A percentile compares a stretch with the other conserved stretches of the same genome.
phyloP scores from a whole-genome alignment of 2,329 filamentous ascomycete species.

The Microcera coccophila region DNA sequence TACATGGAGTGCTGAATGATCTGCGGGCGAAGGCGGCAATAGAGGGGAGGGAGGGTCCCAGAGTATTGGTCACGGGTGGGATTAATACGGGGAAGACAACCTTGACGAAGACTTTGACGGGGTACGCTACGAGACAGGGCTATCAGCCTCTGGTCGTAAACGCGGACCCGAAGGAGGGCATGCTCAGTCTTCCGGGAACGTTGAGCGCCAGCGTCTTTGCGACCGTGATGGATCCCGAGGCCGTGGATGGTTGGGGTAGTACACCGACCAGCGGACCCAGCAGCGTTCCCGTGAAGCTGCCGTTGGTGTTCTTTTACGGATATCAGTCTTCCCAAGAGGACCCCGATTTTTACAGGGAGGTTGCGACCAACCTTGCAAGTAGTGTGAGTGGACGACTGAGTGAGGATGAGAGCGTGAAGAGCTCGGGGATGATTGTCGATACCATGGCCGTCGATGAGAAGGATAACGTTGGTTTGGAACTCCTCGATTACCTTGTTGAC shows the following conservation, averaged over 20 bases:
- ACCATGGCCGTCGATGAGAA: constrained; percentile 67
- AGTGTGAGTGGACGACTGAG: constrained; percentile 73
- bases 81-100: constrained; percentile 80
- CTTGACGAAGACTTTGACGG: constrained; percentile 69
- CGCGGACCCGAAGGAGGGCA: constrained; percentile 74
- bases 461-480: constrained; percentile 65
- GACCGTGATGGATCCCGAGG: constrained; percentile 75
- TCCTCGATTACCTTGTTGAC: constrained; percentile 70
- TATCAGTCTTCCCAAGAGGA: constrained; percentile 69
- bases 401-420: constrained; percentile 67
- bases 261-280: constrained; percentile 89
- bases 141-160: constrained; percentile 80
- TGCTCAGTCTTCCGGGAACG: constrained; percentile 74
- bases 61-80: constrained; percentile 80
- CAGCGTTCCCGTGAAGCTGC: constrained; percentile 83
- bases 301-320: constrained; percentile 86
- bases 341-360: constrained; percentile 64
- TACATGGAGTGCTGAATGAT: constrained; percentile 80
- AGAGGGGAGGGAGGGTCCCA: constrained; percentile 57
- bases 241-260: constrained; percentile 80
- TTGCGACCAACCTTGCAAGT: constrained; percentile 73
- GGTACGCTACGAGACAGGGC: constrained; percentile 72
- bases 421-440: constrained; percentile 81
- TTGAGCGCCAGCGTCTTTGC: constrained; percentile 83
- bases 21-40: constrained; percentile 60